Conservation (phyloP, 495 filamentous ascomycete genomes). For the Elasticomyces elasticus region DNA sequence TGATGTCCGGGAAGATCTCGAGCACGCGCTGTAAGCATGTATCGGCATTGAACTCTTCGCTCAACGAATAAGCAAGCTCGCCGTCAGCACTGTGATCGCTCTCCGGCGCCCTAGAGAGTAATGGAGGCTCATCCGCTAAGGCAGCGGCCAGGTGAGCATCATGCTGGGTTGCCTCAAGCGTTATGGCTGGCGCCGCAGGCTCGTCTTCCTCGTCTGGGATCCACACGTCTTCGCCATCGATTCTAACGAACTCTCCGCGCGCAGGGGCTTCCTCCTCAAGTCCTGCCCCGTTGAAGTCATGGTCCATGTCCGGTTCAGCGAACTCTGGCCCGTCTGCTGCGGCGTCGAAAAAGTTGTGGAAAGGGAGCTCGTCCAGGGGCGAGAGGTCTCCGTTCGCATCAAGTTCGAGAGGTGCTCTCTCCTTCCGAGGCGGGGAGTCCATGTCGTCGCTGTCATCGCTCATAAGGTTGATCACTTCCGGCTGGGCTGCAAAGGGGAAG, state of each 20-base stretch:
- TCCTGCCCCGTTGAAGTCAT: not conserved
- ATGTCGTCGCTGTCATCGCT: constrained; percentile 11
- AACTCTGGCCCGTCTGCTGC: not conserved
- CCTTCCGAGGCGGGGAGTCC: not conserved
- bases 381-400: constrained; percentile 2
- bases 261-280: not conserved
- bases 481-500: not conserved
- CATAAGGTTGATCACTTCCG: constrained; percentile 14
- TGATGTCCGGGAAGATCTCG: constrained; percentile 32
- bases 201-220: constrained; percentile 18
- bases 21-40: constrained; percentile 27
- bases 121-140: not conserved
- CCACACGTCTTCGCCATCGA: constrained; percentile 19
- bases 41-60: constrained; percentile 15
- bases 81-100: not conserved
- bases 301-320: not conserved
- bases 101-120: no score
- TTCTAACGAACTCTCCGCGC: constrained; percentile 4
- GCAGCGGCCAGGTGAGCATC: not conserved
- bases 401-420: not conserved
- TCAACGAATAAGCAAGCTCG: not conserved
- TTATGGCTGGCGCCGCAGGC: not conserved
- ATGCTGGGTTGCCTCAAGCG: not conserved
- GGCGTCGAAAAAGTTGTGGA: not conserved
- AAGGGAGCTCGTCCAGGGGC: not conserved